Evolutionary conservation across 441 rosid genomes (phyloP), one percentile per base, ranked within the genome.

Genomic region (Gossypium davidsonii): DNA sequence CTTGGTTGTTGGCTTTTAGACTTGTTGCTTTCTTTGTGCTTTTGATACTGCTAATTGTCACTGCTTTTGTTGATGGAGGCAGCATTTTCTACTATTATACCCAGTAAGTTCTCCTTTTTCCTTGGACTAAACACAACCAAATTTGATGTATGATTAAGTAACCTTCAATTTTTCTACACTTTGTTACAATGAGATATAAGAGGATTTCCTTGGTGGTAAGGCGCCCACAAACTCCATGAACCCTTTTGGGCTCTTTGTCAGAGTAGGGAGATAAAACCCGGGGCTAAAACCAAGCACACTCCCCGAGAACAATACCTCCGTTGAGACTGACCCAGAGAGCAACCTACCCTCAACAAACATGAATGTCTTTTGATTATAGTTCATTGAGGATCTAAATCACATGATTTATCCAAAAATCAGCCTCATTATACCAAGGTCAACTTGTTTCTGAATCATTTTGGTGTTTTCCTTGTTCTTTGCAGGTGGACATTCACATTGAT

Each of bases 401-500:
- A 26, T 14, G 39, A 37, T 26, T 59, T 26, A 0, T 59, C 20
- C 14, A 59, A 2, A 34, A 34, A 6, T 56, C 28, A 9, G 26
- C 11, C 28, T 62, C 48, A 37, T 37, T 9, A 62, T 8, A 37
- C n/a, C 48, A 3, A 62, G 37, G 9, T 37, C 48, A 39, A 18
- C 21, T 31, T 60, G 28, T 3, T 62, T 64, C 64, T 44, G 21
- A 75, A 1, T 37, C 18, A 25, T 74, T 59, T 52, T 2, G 73
- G 72, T 8, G 56, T 69, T 79, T 21, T 34, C 82, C 49, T 52
- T 80, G 66, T 75, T 25, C 61, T 78, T 78, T 56, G 67, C 89
- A 95, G 99, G 86, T 93, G 98, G 99, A 95, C 99, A 61, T 88
- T 87, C 76, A 79, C 91, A 15, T 77, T 87, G 58, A 83, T 90